Evolutionary conservation across 441 rosid genomes (phyloP).

Genomic region (Erysimum pusillum): DNA sequence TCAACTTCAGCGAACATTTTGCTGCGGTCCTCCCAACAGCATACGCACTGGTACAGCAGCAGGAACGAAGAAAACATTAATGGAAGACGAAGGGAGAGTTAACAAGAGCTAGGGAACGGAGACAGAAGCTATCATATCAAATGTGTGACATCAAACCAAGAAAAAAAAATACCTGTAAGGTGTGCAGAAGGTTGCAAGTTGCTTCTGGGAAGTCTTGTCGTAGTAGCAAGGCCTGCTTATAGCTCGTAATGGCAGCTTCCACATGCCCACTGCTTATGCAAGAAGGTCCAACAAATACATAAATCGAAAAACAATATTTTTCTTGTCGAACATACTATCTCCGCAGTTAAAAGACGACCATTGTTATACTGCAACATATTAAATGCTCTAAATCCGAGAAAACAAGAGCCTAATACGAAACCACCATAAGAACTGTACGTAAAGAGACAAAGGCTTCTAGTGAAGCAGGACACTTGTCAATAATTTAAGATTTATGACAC

Average conservation of each 20-base stretch:
- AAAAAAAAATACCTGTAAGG: conserved; percentile 73
- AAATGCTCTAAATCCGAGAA: background rate
- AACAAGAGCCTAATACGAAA: conserved; percentile 1
- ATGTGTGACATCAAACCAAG: conserved; percentile 2
- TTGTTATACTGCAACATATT: conserved; percentile 6
- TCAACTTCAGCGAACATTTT: conserved; percentile 90
- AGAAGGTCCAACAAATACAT: conserved; percentile 34
- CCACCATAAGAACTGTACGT: background rate
- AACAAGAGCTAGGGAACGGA: conserved; percentile 24
- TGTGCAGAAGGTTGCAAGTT: conserved; percentile 95
- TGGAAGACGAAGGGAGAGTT: background rate
- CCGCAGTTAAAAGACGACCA: conserved; percentile 10
- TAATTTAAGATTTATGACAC: background rate
- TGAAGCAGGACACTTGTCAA: background rate
- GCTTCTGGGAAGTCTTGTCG: conserved; percentile 99
- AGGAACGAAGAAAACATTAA: conserved; percentile 21
- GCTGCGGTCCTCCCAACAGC: conserved; percentile 98
- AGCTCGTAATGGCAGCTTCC: conserved; percentile 96
- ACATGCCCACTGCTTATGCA: conserved; percentile 76
- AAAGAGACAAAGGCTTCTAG: conserved; percentile 1
- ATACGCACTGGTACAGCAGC: conserved; percentile 69
- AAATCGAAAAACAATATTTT: conserved; percentile 6
- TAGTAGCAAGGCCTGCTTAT: conserved; percentile 83
- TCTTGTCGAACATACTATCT: background rate
- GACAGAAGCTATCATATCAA: conserved; percentile 23